These are phyloP conservation scores for Schoenoplectus triqueter DNA, from an alignment of 202 grass and related monocot species.

Conservation along the genomic window DNA sequence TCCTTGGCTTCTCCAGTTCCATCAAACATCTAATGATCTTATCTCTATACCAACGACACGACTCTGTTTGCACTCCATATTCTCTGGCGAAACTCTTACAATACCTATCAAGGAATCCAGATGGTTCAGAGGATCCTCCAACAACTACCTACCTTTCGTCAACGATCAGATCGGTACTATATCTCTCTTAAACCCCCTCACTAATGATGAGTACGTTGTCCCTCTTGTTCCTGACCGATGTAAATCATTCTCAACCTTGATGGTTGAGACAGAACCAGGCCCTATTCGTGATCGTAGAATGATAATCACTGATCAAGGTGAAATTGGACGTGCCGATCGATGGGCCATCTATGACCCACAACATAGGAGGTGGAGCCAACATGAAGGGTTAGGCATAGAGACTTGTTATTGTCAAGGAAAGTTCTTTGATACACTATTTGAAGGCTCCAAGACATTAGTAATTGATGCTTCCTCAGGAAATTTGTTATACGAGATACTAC, in stretches of 20 bases:
- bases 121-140: neutral
- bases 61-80: neutral
- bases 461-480: neutral
- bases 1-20: neutral
- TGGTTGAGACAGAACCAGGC: neutral
- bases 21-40: neutral
- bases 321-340: neutral
- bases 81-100: neutral
- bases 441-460: neutral
- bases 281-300: neutral
- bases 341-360: neutral
- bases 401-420: neutral
- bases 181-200: conserved; percentile 16
- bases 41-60: neutral
- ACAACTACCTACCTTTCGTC: neutral
- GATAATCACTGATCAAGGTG: neutral
- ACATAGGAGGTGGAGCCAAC: neutral
- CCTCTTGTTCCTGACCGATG: neutral
- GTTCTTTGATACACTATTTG: neutral
- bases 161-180: neutral
- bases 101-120: neutral
- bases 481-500: neutral
- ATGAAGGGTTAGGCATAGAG: neutral
- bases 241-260: neutral
- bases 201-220: neutral